Percentiles rank a stretch among this genome's conserved stretches.
Evolutionary conservation across 805 yeast species (phyloP).

Genomic region (Spathaspora boniae): DNA sequence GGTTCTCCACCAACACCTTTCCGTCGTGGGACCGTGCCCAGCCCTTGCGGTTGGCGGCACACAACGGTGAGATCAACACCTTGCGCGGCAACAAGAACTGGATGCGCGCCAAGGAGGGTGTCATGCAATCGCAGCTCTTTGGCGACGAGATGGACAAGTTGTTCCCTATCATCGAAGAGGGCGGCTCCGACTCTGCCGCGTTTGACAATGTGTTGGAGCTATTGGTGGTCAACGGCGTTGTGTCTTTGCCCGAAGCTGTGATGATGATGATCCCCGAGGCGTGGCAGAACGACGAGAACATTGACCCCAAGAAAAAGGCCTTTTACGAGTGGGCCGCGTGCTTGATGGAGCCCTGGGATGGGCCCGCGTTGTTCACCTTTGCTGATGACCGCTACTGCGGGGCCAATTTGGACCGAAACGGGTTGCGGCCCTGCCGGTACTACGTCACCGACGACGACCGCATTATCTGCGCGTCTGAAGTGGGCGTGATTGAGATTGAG

Average conservation of each 20-base stretch:
- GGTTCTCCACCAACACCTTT: conserved; percentile 97
- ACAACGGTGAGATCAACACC: conserved; percentile 97
- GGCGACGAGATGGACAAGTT: conserved; percentile 89
- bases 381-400: conserved; percentile 98
- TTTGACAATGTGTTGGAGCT: conserved; percentile 93
- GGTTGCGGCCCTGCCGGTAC: conserved; percentile 96
- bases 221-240: conserved; percentile 84
- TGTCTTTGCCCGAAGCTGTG: conserved; percentile 93
- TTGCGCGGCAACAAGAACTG: conserved; percentile 97
- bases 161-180: conserved; percentile 95
- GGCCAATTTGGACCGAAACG: conserved; percentile 96
- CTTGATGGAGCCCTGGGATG: conserved; percentile 99
- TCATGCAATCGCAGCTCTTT: conserved; percentile 81
- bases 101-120: conserved; percentile 99
- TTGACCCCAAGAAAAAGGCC: conserved; percentile 90
- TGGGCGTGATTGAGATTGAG: conserved; percentile 90
- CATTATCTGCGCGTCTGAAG: conserved; percentile 97
- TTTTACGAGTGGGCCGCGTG: conserved; percentile 99
- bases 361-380: conserved; percentile 95
- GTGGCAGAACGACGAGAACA: conserved; percentile 83
- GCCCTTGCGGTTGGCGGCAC: conserved; percentile 96
- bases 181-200: conserved; percentile 98
- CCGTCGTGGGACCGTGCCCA: conserved; percentile 99
- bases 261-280: conserved; percentile 98
- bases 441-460: conserved; percentile 92